Conservation (phyloP, 495 filamentous ascomycete genomes). For the Penicillium angulare region DNA sequence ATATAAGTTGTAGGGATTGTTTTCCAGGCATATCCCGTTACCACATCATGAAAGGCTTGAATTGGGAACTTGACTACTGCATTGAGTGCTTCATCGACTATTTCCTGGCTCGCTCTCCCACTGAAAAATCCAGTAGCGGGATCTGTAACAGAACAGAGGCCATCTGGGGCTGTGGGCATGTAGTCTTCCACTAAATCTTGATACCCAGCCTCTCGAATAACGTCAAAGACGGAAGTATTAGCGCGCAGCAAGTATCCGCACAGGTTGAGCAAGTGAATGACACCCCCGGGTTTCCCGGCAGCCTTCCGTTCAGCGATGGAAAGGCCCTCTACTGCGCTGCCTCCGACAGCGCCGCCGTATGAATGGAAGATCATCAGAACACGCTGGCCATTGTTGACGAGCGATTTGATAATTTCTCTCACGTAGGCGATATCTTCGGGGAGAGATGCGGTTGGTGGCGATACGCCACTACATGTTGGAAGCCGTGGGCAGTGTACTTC, state of each 20-base stretch:
- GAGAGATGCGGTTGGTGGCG: constrained; percentile 21
- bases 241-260: constrained; percentile 32
- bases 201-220: constrained; percentile 20
- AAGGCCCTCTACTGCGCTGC: constrained; percentile 30
- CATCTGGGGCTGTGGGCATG: constrained; percentile 18
- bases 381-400: constrained; percentile 24
- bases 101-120: constrained; percentile 14
- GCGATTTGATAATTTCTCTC: constrained; percentile 15
- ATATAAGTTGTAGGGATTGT: constrained; percentile 39
- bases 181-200: constrained; percentile 18
- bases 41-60: constrained; percentile 16
- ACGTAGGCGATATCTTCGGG: constrained; percentile 28
- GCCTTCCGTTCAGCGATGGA: constrained; percentile 18
- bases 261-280: constrained; percentile 41
- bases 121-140: constrained; percentile 27
- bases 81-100: constrained; percentile 19
- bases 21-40: constrained; percentile 32
- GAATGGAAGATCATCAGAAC: constrained; percentile 41
- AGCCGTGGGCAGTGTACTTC: constrained; percentile 35
- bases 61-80: constrained; percentile 32
- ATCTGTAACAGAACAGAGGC: constrained; percentile 17
- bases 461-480: constrained; percentile 27
- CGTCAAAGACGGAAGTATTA: constrained; percentile 14
- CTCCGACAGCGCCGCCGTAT: constrained; percentile 39
- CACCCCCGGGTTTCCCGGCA: constrained; percentile 29